Base-by-base conservation (phyloP, 371 early-diverging fungal species). In the Mucor racemosus region DNA sequence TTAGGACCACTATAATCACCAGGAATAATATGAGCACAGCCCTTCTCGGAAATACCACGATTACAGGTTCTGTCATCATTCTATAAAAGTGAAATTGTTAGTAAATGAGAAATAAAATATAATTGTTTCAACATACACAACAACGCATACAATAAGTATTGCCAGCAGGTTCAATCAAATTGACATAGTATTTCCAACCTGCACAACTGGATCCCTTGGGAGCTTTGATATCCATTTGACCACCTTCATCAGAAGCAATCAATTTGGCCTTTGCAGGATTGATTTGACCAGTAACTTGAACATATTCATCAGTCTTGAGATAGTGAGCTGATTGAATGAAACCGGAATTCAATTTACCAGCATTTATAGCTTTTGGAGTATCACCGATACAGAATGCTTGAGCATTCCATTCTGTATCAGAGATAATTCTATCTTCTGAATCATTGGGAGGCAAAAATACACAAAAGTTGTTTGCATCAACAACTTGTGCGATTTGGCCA, bases 271-370 rank as follows among this genome's bases (percentile, higher is more conserved):
- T 76, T 11, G 63, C 34, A 19, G 82, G 81, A 65, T 82, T 72
- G 26, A 86, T 79, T 33, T 78, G 77, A 31, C 86, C 86, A n/a
- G 86, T 86, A 42, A 86, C 74, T 69, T 86, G 86, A 15, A 86
- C 79, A 31, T 78, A 86, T 8, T 67, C 68, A 7, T 78, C 72
- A 34, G 82, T 80, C 13, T 71, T 66, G 21, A 76, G 75, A 31
- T 68, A 82, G 19, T 86, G 79, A 8, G 84, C 78, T 1, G 80
- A 80, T 60, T 72, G 67, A 60, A 86, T 84, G 42, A 86, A 80
- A 3, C 78, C 82, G 17, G 63, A 60, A 5, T 76, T 65, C 44
- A 86, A 42, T 21, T 70, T 68, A 5, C 75, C 69, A 40, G 84
- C 81, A 40, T 72, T 72, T 0, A 60, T 72, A 1, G 84, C 81